These are phyloP conservation scores for Tuber indicum DNA, from an alignment of 495 filamentous ascomycete genomes.

Conservation along the genomic window DNA sequence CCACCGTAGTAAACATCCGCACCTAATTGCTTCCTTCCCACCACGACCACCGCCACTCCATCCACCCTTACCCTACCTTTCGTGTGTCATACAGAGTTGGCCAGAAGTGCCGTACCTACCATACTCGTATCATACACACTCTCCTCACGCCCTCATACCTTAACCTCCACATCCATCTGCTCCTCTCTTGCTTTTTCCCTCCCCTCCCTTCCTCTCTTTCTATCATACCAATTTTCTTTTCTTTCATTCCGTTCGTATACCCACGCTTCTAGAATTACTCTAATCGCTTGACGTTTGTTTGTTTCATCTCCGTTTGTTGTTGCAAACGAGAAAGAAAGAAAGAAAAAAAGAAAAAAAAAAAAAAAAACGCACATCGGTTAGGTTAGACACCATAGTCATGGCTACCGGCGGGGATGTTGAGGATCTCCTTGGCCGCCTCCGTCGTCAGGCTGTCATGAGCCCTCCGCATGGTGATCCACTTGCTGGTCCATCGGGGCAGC, in stretches of 20 bases:
- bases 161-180: conserved; percentile 5
- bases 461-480: conserved; percentile 28
- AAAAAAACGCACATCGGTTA: neutral
- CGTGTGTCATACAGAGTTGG: neutral
- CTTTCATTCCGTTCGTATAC: conserved; percentile 34
- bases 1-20: neutral
- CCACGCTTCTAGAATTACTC: conserved; percentile 35
- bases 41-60: neutral
- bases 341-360: neutral
- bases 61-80: neutral
- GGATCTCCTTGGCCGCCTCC: conserved; percentile 36
- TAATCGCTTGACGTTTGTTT: neutral
- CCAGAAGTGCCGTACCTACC: too few relatives aligned
- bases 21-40: neutral
- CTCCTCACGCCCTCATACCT: neutral
- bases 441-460: conserved; percentile 38
- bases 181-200: conserved; percentile 20
- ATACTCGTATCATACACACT: neutral
- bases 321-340: neutral
- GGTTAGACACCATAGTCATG: conserved; percentile 18
- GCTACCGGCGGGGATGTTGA: conserved; percentile 32
- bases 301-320: neutral
- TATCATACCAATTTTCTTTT: neutral
- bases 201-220: conserved; percentile 30
- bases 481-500: conserved; percentile 22